Evolutionary conservation across 2,329 filamentous ascomycete genomes (phyloP).

Genomic region (Cordyceps cicadae): DNA sequence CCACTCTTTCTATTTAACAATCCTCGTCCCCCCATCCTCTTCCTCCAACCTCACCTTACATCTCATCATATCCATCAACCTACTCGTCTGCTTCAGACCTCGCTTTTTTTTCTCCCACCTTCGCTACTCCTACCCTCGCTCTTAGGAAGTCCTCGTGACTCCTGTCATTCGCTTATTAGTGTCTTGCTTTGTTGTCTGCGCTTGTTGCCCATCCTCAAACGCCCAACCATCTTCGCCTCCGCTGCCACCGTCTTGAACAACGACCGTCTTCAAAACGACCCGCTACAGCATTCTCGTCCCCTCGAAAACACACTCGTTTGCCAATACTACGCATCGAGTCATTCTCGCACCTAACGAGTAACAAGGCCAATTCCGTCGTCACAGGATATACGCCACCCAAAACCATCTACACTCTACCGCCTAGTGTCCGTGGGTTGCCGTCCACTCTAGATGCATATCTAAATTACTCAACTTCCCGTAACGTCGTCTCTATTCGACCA

Average conservation of each 20-base stretch:
- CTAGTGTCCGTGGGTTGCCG: background rate
- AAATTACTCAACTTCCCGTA: background rate
- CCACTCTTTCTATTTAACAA: conserved; percentile 11
- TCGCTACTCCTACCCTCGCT: conserved; percentile 24
- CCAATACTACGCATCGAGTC: background rate
- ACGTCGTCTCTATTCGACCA: background rate
- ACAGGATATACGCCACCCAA: background rate
- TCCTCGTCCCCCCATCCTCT: conserved; percentile 12
- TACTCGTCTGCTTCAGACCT: conserved; percentile 24
- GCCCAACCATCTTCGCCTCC: conserved; percentile 12
- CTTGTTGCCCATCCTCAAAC: conserved; percentile 25
- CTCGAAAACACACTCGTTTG: background rate
- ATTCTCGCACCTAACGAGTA: background rate
- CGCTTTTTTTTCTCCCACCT: conserved; percentile 36
- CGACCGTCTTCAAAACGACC: background rate
- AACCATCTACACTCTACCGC: background rate
- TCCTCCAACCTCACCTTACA: conserved; percentile 16
- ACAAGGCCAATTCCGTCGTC: background rate
- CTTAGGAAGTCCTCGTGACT: conserved; percentile 66
- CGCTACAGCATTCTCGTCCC: background rate
- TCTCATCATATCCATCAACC: conserved; percentile 12
- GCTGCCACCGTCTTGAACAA: conserved; percentile 4
- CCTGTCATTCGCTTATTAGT: conserved; percentile 62
- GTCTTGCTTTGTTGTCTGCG: conserved; percentile 42
- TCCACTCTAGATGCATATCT: conserved; percentile 8